Conservation (phyloP, 768 basidiomycete species). For the Boletus vinaceobasis region DNA sequence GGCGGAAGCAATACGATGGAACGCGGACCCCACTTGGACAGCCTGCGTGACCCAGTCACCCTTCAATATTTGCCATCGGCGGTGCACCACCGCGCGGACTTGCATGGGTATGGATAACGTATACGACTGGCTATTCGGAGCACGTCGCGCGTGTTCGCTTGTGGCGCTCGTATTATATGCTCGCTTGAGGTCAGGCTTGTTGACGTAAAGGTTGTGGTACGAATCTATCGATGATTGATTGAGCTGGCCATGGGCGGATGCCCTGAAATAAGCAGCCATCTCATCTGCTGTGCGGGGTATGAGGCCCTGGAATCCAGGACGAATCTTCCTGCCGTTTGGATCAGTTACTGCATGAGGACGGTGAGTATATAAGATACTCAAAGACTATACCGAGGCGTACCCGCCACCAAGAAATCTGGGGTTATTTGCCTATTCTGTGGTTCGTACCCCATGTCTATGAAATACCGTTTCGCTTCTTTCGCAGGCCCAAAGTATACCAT, state of each 20-base stretch:
- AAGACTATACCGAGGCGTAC: slow-evolving; percentile 34
- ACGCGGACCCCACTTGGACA: slow-evolving; percentile 34
- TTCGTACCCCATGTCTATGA: slow-evolving; percentile 35
- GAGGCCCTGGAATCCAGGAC: slow-evolving; percentile 36
- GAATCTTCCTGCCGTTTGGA: slow-evolving; percentile 51
- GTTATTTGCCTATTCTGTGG: slow-evolving; percentile 56
- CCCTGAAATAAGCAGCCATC: slow-evolving; percentile 48
- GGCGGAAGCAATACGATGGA: slow-evolving; percentile 5
- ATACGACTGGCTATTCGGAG: slow-evolving; percentile 40
- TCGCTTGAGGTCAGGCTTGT: slow-evolving; percentile 39
- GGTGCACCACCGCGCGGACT: slow-evolving; percentile 40
- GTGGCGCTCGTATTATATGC: slow-evolving; percentile 47
- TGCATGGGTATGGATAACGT: slow-evolving; percentile 45
- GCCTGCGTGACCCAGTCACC: slow-evolving; percentile 37
- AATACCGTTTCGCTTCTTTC: background rate
- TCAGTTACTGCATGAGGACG: slow-evolving; percentile 43
- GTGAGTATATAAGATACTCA: background rate
- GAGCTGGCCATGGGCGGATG: slow-evolving; percentile 36
- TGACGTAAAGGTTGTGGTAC: slow-evolving; percentile 44
- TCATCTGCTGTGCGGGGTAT: slow-evolving; percentile 56
- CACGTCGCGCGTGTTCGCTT: slow-evolving; percentile 49
- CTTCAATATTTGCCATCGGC: slow-evolving; percentile 44
- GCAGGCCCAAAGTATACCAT: slow-evolving; percentile 8
- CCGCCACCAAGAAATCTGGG: slow-evolving; percentile 54
- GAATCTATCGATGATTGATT: slow-evolving; percentile 47